Evolutionary conservation across 805 yeast genomes (phyloP).

Genomic region (Lipomyces starkeyi): DNA sequence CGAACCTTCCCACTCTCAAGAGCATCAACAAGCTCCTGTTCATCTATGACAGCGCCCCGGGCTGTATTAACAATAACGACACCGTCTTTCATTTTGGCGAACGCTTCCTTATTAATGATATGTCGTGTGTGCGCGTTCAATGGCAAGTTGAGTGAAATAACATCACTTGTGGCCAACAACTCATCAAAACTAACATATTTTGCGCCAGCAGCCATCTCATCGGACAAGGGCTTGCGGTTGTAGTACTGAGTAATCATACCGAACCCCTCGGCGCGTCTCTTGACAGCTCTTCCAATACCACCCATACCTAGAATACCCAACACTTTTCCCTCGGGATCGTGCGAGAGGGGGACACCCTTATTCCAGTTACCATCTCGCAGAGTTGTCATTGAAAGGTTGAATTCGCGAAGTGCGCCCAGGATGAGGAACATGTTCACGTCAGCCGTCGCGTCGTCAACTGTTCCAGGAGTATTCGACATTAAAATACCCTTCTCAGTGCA

Average conservation of each 20-base stretch:
- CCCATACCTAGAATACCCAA: conserved; percentile 89
- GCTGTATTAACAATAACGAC: conserved; percentile 83
- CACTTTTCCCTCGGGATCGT: conserved; percentile 74
- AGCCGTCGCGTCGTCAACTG: conserved; percentile 75
- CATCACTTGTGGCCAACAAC: conserved; percentile 65
- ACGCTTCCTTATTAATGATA: conserved; percentile 62
- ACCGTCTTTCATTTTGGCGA: conserved; percentile 77
- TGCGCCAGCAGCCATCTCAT: conserved; percentile 71
- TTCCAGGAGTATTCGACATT: conserved; percentile 65
- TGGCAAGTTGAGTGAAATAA: conserved; percentile 78
- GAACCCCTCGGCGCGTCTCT: conserved; percentile 73
- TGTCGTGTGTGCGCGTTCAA: conserved; percentile 74
- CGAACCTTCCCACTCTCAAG: conserved; percentile 61
- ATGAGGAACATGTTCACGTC: conserved; percentile 69
- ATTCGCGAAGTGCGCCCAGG: conserved; percentile 69
- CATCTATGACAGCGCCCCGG: conserved; percentile 80
- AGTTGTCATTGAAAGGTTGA: conserved; percentile 61
- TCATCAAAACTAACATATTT: conserved; percentile 76
- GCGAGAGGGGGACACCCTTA: conserved; percentile 66
- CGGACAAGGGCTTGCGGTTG: conserved; percentile 64
- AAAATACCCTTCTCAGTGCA: conserved; percentile 61
- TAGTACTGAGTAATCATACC: conserved; percentile 78
- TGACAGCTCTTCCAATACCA: conserved; percentile 83
- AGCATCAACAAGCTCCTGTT: conserved; percentile 57
- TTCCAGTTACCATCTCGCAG: conserved; percentile 67